Conservation (phyloP, 805 yeast genomes). For the Lipomyces yamadae region DNA sequence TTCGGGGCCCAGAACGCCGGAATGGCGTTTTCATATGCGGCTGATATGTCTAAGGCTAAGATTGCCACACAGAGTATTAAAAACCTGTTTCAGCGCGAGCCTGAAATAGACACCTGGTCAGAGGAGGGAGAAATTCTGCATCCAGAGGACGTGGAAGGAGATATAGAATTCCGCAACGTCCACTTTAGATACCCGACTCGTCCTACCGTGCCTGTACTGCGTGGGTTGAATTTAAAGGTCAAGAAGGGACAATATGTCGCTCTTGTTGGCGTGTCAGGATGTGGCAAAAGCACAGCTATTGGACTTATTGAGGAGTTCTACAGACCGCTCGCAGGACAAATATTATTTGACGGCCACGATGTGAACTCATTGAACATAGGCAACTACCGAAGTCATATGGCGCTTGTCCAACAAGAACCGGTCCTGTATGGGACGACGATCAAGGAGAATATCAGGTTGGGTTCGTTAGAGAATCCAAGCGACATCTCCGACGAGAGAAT, state of each 20-base stretch:
- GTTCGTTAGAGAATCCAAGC: slow-evolving; percentile 46
- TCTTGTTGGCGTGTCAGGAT: slow-evolving; percentile 85
- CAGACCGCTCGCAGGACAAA: slow-evolving; percentile 52
- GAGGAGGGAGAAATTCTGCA: slow-evolving; percentile 41
- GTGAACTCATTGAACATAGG: slow-evolving; percentile 65
- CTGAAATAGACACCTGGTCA: slow-evolving; percentile 47
- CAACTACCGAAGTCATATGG: slow-evolving; percentile 57
- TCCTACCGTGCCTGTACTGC: slow-evolving; percentile 40
- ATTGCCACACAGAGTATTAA: slow-evolving; percentile 47
- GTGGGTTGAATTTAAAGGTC: slow-evolving; percentile 42
- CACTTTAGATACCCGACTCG: slow-evolving; percentile 44
- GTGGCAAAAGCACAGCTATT: slow-evolving; percentile 52
- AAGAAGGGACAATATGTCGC: slow-evolving; percentile 88
- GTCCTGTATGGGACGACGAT: slow-evolving; percentile 76
- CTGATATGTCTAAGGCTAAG: slow-evolving; percentile 53
- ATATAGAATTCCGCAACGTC: slow-evolving; percentile 54
- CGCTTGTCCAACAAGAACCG: slow-evolving; percentile 65
- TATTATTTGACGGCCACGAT: slow-evolving; percentile 84
- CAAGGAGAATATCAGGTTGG: slow-evolving; percentile 67
- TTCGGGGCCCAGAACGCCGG: slow-evolving; percentile 54
- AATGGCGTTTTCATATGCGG: slow-evolving; percentile 49
- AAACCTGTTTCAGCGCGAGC: slow-evolving; percentile 44
- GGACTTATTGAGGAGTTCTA: slow-evolving; percentile 63
- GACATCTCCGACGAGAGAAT: slow-evolving; percentile 49
- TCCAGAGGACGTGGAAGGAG: slow-evolving; percentile 50